Evolutionary conservation across 768 basidiomycete species (phyloP).

Genomic region (Lentinula sp.): DNA sequence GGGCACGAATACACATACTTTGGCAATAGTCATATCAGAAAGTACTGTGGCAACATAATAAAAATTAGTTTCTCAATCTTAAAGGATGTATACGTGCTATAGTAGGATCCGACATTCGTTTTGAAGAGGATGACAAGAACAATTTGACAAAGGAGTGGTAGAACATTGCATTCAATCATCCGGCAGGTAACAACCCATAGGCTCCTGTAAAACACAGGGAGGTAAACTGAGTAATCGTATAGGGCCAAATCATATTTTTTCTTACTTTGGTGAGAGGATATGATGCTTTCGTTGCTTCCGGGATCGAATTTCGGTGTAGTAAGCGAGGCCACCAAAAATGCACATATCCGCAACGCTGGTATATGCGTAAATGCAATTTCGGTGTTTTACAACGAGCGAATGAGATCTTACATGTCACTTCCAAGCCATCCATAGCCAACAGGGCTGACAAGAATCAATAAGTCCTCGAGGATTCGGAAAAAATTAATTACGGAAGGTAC

Average conservation of each 20-base stretch:
- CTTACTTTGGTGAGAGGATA: background rate
- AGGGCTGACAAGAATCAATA: background rate
- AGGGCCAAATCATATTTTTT: too few species aligned
- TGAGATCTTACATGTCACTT: background rate
- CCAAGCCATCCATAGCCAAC: conserved; percentile 2
- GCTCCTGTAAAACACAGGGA: background rate
- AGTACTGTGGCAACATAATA: background rate
- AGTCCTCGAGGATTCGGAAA: background rate
- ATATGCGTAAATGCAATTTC: background rate
- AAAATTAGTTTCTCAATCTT: background rate
- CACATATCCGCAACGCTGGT: background rate
- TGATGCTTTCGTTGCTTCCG: background rate
- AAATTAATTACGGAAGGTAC: background rate
- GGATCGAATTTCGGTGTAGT: conserved; percentile 1
- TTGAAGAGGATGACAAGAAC: background rate
- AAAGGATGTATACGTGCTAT: background rate
- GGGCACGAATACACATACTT: background rate
- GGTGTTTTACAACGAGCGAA: background rate
- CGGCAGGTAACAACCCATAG: background rate
- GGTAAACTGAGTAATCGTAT: background rate
- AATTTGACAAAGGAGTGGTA: background rate
- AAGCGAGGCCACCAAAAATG: background rate
- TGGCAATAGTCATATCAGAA: conserved; percentile 1
- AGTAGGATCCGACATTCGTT: background rate
- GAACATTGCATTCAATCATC: conserved; percentile 5